Conservation (phyloP, 2,329 filamentous ascomycete genomes). For the Apiospora hydei region DNA sequence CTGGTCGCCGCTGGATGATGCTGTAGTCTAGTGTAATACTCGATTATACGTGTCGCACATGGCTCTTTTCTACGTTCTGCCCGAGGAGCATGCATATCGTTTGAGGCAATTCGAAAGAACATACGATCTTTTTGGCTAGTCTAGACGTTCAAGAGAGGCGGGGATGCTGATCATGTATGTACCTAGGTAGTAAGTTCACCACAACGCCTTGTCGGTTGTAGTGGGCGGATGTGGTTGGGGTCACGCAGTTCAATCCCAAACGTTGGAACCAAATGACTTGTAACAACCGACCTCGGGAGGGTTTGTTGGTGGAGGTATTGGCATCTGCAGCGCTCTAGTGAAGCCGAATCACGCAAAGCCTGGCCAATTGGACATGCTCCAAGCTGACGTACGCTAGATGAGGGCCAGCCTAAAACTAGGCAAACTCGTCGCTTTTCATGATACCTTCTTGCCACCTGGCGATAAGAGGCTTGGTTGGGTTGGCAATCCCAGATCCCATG, state of each 20-base stretch:
- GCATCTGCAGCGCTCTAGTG: neutral
- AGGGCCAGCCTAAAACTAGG: slow-evolving; percentile 10
- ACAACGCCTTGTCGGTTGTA: neutral
- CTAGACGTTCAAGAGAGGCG: neutral
- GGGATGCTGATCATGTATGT: neutral
- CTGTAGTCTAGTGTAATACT: neutral
- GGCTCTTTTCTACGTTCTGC: neutral
- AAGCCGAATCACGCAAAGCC: slow-evolving; percentile 1
- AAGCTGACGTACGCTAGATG: slow-evolving; percentile 14
- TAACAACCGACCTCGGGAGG: neutral
- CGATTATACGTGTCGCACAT: neutral
- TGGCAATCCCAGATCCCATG: neutral
- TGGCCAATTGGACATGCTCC: slow-evolving; percentile 14
- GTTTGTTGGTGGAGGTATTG: neutral
- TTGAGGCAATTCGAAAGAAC: neutral
- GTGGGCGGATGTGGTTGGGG: slow-evolving; percentile 1
- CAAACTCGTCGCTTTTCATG: neutral
- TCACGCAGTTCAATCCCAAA: neutral
- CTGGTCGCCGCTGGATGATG: neutral
- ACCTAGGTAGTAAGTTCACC: neutral
- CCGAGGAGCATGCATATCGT: neutral
- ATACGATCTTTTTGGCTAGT: neutral
- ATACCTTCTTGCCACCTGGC: slow-evolving; percentile 1
- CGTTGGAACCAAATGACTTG: slow-evolving; percentile 6
- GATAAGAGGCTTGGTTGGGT: neutral